Conservation (phyloP, 805 yeast species). For the Yarrowia sp. region DNA sequence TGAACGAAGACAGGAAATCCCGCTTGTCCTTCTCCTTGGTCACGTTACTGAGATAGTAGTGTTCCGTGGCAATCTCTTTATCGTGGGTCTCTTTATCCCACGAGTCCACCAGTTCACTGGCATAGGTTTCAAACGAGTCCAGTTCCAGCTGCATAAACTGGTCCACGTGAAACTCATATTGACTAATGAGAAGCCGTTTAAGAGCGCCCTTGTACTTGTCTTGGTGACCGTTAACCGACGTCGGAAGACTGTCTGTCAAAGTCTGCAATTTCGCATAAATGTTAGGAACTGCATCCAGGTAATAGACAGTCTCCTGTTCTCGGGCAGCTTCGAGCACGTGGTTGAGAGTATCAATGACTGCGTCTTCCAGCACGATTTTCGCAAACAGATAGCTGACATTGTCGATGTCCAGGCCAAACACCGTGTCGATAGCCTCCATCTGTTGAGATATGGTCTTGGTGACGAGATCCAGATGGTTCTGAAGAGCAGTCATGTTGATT, state of each 20-base stretch:
- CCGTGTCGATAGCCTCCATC: conserved; percentile 52
- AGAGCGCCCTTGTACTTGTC: conserved; percentile 25
- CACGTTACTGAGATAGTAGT: conserved; percentile 58
- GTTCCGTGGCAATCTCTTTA: conserved; percentile 59
- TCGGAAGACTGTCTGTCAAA: conserved; percentile 40
- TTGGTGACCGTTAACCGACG: conserved; percentile 17
- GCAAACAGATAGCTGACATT: conserved; percentile 59
- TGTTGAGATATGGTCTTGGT: conserved; percentile 53
- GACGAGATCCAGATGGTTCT: conserved; percentile 45
- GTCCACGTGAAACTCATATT: conserved; percentile 46
- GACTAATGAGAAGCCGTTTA: conserved; percentile 4
- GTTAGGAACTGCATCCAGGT: conserved; percentile 54
- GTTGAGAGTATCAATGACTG: conserved; percentile 45
- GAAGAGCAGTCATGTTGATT: conserved; percentile 42
- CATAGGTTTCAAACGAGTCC: conserved; percentile 44
- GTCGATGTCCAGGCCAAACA: conserved; percentile 54
- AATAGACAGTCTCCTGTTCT: conserved; percentile 43
- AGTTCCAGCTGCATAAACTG: conserved; percentile 48
- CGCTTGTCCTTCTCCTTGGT: conserved; percentile 55
- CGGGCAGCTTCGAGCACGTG: conserved; percentile 42
- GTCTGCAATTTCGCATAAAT: conserved; percentile 45
- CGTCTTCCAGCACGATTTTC: conserved; percentile 54
- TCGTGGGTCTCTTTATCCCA: conserved; percentile 51
- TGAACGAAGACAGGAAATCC: conserved; percentile 61
- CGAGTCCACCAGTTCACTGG: conserved; percentile 46